These are phyloP conservation scores for Hysterangium stoloniferum DNA, from an alignment of 768 basidiomycete genomes.

Conservation along the genomic window DNA sequence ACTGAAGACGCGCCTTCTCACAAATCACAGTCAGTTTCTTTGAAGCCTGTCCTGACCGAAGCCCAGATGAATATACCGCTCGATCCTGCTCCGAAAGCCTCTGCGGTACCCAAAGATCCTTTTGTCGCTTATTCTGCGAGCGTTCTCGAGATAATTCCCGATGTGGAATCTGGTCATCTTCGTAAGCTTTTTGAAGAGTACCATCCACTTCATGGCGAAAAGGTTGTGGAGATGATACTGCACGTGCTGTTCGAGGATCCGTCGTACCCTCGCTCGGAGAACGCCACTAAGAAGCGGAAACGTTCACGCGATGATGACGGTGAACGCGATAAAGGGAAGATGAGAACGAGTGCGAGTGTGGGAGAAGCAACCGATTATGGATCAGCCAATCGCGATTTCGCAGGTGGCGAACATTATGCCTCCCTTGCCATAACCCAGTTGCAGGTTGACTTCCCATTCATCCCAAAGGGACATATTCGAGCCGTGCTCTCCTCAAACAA, in stretches of 20 bases:
- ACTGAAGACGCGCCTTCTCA: neutral
- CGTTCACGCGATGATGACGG: constrained; percentile 21
- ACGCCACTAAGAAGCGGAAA: constrained; percentile 33
- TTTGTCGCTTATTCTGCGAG: constrained; percentile 33
- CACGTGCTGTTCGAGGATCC: constrained; percentile 57
- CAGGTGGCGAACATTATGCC: constrained; percentile 39
- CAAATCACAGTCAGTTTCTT: too few species aligned
- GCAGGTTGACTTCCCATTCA: constrained; percentile 45
- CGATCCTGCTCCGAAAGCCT: neutral
- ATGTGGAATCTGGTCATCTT: constrained; percentile 53
- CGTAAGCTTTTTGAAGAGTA: constrained; percentile 39
- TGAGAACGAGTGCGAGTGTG: constrained; percentile 34
- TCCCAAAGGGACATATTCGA: constrained; percentile 50
- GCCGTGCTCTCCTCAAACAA: constrained; percentile 30
- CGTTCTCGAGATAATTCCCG: constrained; percentile 63
- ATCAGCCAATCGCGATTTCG: constrained; percentile 35
- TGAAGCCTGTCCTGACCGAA: neutral
- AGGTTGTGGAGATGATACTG: constrained; percentile 46
- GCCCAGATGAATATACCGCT: neutral
- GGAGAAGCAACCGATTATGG: constrained; percentile 61
- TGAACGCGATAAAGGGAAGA: constrained; percentile 14
- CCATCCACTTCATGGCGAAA: constrained; percentile 27
- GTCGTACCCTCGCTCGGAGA: constrained; percentile 40
- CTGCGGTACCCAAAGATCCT: neutral
- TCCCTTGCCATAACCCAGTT: constrained; percentile 50